phyloP scores from a whole-genome alignment of 176 grass and related monocot genomes.

The Triticum turgidum region DNA sequence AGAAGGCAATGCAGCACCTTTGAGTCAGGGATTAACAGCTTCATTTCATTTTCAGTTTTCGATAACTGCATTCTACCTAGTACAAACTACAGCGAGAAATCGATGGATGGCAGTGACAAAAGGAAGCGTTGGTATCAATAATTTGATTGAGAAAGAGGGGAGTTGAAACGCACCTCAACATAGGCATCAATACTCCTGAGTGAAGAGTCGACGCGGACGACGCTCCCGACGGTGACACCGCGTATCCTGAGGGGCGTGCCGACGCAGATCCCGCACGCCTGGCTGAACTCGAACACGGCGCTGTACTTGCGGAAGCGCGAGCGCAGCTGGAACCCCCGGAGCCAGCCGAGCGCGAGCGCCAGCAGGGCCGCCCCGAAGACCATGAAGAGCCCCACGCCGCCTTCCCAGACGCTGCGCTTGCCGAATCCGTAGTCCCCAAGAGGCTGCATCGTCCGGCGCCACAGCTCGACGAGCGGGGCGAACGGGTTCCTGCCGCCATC shows the following conservation, averaged over 20 bases:
- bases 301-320: constrained; percentile 80
- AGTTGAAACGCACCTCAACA: constrained; percentile 53
- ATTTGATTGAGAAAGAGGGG: neutral
- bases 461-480: constrained; percentile 42
- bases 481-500: constrained; percentile 27
- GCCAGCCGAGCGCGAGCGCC: constrained; percentile 79
- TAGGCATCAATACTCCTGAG: constrained; percentile 81
- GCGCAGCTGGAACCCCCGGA: constrained; percentile 74
- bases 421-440: constrained; percentile 88
- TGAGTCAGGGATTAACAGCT: neutral
- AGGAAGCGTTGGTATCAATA: neutral
- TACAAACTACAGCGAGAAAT: neutral
- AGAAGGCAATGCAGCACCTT: neutral
- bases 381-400: constrained; percentile 95
- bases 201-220: constrained; percentile 82
- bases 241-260: constrained; percentile 90
- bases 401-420: constrained; percentile 84
- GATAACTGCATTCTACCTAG: neutral
- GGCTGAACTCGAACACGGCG: constrained; percentile 80
- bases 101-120: neutral
- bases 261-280: constrained; percentile 92
- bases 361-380: constrained; percentile 78
- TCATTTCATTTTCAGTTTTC: neutral
- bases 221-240: constrained; percentile 85
- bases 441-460: constrained; percentile 75